Base-by-base conservation (phyloP, 73 alveolate genomes). In the Paramecium octaurelia region DNA sequence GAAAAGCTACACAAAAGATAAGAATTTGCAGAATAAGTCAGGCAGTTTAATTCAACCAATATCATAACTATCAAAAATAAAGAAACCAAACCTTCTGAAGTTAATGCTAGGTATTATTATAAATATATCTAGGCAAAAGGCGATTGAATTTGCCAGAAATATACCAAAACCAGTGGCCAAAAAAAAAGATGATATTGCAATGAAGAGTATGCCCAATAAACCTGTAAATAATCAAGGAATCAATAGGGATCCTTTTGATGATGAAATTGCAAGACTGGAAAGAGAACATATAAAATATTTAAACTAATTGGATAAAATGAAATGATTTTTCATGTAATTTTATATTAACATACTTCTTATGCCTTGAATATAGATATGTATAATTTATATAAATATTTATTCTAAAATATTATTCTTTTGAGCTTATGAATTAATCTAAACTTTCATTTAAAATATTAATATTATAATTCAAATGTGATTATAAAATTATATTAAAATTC, bases 21-120 rank as follows among this genome's bases (percentile, higher is more conserved):
- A 58, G 95, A 93, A 87, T 97, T 94, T 93, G 97, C 99, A 50
- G 95, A 93, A 64, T 93, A 95, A 59, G 95, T 97, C 35, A 94
- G 92, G 35, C 44, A 29, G 18, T 87, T 43, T 31, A 60, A 86
- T 60, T 34, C 84, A 31, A 27, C 93, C 10, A 86, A 60, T 40
- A 57, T 60, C 24, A 58, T 38, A 9, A 86, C 93, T 18, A 87
- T 27, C 16, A 87, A 54, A 58, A 60, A 35, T 8, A 31, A 20
- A 36, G 58, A 48, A 86, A 29, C 42, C 4, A 86, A 86, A 60
- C 58, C 20, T 34, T 29, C 31, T 92, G 95, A 91, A 46, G 23
- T 46, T 12, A 80, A 80, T 80, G 20, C 91, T 3, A 80, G 91
- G 91, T 80, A 80, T 73, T 59, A 16, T 92, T 75, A 83, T 93